Evolutionary conservation across 345 rosid genomes (phyloP).

Genomic region (Gossypium mustelinum): DNA sequence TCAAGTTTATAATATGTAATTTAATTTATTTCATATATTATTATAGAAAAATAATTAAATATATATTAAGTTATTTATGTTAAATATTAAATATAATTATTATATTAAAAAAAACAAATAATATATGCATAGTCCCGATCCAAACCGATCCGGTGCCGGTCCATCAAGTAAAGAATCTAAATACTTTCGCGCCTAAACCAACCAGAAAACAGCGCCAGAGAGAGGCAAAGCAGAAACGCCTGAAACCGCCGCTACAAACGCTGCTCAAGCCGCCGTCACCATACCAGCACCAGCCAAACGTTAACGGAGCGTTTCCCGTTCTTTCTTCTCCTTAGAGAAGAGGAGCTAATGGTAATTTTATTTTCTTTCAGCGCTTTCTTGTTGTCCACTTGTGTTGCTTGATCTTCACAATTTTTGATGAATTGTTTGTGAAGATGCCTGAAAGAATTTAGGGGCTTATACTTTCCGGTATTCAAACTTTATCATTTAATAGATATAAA

Average conservation of each 20-base stretch:
- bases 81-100: too few species aligned
- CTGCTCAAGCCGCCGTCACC: neutral
- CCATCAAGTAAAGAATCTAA: neutral
- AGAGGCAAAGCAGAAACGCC: constrained; percentile 6
- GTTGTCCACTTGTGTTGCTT: neutral
- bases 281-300: neutral
- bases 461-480: neutral
- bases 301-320: neutral
- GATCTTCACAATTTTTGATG: constrained; percentile 1
- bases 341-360: constrained; percentile 6
- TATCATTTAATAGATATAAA: neutral
- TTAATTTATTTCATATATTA: too few species aligned
- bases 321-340: neutral
- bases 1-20: too few species aligned
- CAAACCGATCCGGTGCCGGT: too few species aligned
- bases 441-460: neutral
- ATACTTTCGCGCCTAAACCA: neutral
- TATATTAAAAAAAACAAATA: too few species aligned
- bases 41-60: too few species aligned
- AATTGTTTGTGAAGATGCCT: constrained; percentile 6
- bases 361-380: neutral
- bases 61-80: too few species aligned
- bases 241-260: neutral
- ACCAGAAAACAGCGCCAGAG: neutral
- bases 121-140: too few species aligned